These are phyloP conservation scores for Xylariaceae sp. DNA, from an alignment of 2,329 filamentous ascomycete genomes.

Conservation along the genomic window DNA sequence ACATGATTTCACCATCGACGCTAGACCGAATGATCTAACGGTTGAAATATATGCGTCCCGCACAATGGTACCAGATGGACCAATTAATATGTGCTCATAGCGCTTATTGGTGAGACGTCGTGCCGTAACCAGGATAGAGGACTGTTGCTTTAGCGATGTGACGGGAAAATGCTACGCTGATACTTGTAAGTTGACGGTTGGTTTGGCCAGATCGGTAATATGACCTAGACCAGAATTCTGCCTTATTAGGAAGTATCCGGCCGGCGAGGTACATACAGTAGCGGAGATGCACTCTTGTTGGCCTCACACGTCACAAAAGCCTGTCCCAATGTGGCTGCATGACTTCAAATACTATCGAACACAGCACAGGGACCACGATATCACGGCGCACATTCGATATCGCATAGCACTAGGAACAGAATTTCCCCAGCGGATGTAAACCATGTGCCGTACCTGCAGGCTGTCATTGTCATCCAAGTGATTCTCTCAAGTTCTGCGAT, in stretches of 20 bases:
- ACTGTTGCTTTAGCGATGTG: conserved; percentile 15
- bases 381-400: no score
- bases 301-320: neutral
- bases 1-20: neutral
- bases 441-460: conserved; percentile 15
- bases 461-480: neutral
- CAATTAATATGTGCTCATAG: conserved; percentile 19
- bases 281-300: no score
- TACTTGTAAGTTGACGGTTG: conserved; percentile 25
- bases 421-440: no score
- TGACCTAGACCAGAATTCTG: neutral
- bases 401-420: no score
- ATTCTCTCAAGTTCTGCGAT: neutral
- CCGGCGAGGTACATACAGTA: no score
- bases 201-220: conserved; percentile 6
- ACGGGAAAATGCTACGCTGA: conserved; percentile 16
- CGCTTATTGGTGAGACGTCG: no score
- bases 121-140: no score
- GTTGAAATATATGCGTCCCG: neutral
- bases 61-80: neutral
- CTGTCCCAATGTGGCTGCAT: neutral
- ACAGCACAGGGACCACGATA: neutral
- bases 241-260: neutral
- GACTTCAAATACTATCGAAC: neutral
- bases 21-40: neutral